Percentiles rank a stretch among this genome's conserved stretches.
These are phyloP conservation scores for Periconia sp. DNA, from an alignment of 2,329 filamentous ascomycete genomes.

Conservation along the genomic window DNA sequence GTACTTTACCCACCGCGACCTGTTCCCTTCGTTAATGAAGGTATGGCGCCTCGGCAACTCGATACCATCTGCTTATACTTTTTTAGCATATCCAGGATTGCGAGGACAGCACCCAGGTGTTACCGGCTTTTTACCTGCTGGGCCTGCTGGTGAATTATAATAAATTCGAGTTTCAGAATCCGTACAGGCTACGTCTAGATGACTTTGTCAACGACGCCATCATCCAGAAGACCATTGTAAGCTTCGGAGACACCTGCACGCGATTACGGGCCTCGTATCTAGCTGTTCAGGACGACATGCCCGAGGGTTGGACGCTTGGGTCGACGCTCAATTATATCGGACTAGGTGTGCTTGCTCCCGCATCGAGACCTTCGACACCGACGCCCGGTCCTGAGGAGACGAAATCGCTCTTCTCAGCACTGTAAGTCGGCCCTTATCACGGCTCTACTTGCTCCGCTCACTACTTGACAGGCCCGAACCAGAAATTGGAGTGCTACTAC, in stretches of 20 bases:
- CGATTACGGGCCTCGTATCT: constrained; percentile 77
- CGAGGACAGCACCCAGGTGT: constrained; percentile 64
- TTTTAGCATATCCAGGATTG: constrained; percentile 80
- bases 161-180: constrained; percentile 98
- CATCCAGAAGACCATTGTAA: constrained; percentile 80
- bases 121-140: constrained; percentile 80
- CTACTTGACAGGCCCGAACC: constrained; percentile 69
- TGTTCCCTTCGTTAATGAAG: constrained; percentile 96
- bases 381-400: constrained; percentile 78
- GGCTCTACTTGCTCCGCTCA: constrained; percentile 13
- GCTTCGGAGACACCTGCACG: constrained; percentile 75
- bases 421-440: constrained; percentile 63
- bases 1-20: constrained; percentile 91
- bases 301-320: constrained; percentile 85
- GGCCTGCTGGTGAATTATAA: constrained; percentile 96
- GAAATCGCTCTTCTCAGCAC: constrained; percentile 77
- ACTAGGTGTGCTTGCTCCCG: constrained; percentile 75
- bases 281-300: constrained; percentile 85
- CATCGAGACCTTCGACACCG: constrained; percentile 64
- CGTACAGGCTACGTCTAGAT: constrained; percentile 87
- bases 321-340: constrained; percentile 85
- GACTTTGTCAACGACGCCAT: constrained; percentile 93
- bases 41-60: constrained; percentile 51
- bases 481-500: constrained; percentile 79
- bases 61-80: too few species aligned